Percentiles rank a stretch among this genome's conserved stretches.
Evolutionary conservation across 371 early-diverging fungal species (phyloP).

Genomic region (Umbelopsis sp.): DNA sequence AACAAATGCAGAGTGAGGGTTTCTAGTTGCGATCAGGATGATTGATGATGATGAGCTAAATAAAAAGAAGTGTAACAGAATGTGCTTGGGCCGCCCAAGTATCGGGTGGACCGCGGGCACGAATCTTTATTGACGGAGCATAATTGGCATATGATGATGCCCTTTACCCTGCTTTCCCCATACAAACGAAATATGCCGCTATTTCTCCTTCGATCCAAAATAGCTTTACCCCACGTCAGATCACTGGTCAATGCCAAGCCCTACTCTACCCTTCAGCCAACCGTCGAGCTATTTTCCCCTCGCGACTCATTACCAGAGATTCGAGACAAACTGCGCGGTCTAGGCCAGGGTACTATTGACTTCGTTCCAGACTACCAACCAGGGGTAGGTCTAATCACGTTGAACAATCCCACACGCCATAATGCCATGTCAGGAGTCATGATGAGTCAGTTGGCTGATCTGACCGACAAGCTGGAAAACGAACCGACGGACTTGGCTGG

Average conservation of each 20-base stretch:
- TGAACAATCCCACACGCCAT: conserved; percentile 57
- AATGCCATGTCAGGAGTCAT: conserved; percentile 75
- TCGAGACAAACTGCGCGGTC: conserved; percentile 19
- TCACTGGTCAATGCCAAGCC: not conserved
- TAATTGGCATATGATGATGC: too few relatives aligned
- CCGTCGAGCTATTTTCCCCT: not conserved
- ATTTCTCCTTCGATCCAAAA: too few relatives aligned
- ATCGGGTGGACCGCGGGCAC: too few relatives aligned
- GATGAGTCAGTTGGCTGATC: conserved; percentile 70
- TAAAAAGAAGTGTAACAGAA: too few relatives aligned
- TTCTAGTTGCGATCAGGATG: too few relatives aligned
- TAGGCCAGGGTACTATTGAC: conserved; percentile 50
- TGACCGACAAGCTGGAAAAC: conserved; percentile 51
- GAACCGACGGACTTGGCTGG: conserved; percentile 39
- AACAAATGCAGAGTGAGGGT: too few relatives aligned
- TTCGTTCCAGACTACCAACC: conserved; percentile 41
- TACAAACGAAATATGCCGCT: too few relatives aligned
- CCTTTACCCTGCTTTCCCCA: too few relatives aligned
- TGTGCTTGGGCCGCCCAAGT: too few relatives aligned
- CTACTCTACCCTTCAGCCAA: not conserved
- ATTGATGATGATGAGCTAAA: too few relatives aligned
- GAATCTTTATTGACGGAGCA: too few relatives aligned
- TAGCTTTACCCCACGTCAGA: too few relatives aligned
- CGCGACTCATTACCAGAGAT: not conserved
- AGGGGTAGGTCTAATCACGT: conserved; percentile 52